Evolutionary conservation across 805 yeast genomes (phyloP), one percentile per base, ranked within the genome.

Genomic region (Pichia rugopelliculosa): DNA sequence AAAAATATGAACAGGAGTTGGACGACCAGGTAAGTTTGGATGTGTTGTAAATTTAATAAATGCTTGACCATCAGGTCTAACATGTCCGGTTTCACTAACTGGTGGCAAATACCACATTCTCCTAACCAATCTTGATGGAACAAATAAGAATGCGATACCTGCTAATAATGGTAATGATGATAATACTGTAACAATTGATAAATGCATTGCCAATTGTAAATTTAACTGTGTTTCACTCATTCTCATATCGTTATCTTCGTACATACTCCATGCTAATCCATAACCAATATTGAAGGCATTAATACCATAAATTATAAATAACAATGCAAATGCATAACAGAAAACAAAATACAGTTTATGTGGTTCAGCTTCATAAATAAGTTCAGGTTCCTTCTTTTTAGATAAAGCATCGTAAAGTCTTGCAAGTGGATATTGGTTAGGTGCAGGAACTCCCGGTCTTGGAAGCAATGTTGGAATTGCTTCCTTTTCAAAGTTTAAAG

Each of bases 311-410:
- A 83, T 71, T 3, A 84, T 70, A 56, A 84, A 77, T 11, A 82
- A 79, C 36, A 85, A 66, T 0, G 89, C 87, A 58, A 83, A 72
- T 40, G 86, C 79, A 52, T 81, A 78, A 59, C 86, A 77, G 20
- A 79, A 75, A 11, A 85, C 67, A 61, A 86, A 87, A 62, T 86
- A 87, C 27, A 85, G 69, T 48, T 84, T 70, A 60, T 87, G 95
- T 0, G 93, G 86, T 64, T 87, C 95, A 23, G 89, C 79, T 69
- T 86, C 91, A 64, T 87, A 87, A 39, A 87, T 73, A 46, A 87
- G 68, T 58, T 86, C 95, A 1, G 91, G 91, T 42, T 75, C 73
- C 12, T 65, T 66, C 55, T 81, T 77, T 36, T 68, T 66, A 6
- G 56, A 41, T 51, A 87, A 66, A 11, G 76, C 72, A 48, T 74